Percentiles rank a stretch among this genome's conserved stretches.
These are phyloP conservation scores for button mushroom (Agaricus bisporus) DNA, from an alignment of 768 basidiomycete species.

Conservation along the genomic window DNA sequence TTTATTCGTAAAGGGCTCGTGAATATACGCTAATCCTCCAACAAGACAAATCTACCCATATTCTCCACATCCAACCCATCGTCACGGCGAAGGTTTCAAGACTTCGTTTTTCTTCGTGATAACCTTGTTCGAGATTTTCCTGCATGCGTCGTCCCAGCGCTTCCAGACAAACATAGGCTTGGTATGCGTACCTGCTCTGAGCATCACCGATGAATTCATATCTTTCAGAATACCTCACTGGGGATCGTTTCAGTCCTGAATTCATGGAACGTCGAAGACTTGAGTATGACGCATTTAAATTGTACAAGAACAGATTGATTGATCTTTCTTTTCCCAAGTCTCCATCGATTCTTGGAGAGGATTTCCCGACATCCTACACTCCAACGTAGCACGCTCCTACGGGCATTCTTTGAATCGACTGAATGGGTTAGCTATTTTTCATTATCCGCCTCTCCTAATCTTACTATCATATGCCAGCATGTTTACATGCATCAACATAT, in stretches of 20 bases:
- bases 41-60: constrained; percentile 83
- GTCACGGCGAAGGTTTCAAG: constrained; percentile 87
- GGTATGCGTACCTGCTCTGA: constrained; percentile 45
- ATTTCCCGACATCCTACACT: constrained; percentile 91
- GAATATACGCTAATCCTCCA: constrained; percentile 7
- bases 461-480: constrained; percentile 44
- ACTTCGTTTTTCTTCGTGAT: constrained; percentile 91
- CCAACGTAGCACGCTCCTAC: constrained; percentile 84
- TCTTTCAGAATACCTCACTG: constrained; percentile 86
- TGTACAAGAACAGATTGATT: neutral
- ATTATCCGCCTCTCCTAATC: constrained; percentile 4
- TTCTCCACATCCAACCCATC: constrained; percentile 74
- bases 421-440: constrained; percentile 80
- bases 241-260: constrained; percentile 94
- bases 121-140: constrained; percentile 89
- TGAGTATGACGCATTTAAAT: constrained; percentile 52
- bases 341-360: constrained; percentile 89
- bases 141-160: constrained; percentile 94
- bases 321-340: constrained; percentile 35
- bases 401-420: constrained; percentile 91
- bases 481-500: constrained; percentile 97
- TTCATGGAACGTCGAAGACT: constrained; percentile 91
- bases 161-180: constrained; percentile 94
- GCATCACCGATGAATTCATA: neutral
- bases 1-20: neutral